Percentiles rank a stretch among this genome's conserved stretches.
These are phyloP conservation scores for Isatis tinctoria DNA, from an alignment of 345 rosid species.

Conservation along the genomic window DNA sequence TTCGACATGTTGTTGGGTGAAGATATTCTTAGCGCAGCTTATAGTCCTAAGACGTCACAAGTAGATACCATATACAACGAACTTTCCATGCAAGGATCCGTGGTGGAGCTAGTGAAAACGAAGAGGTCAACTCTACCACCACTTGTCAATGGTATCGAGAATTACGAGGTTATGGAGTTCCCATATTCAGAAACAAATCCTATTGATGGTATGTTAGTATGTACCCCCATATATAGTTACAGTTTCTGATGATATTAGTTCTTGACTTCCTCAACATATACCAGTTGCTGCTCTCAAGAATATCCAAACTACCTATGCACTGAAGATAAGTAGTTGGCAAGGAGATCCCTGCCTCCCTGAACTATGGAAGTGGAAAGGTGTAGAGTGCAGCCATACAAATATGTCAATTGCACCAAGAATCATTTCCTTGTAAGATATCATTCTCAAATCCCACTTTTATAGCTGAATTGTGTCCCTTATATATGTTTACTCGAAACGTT, in stretches of 20 bases:
- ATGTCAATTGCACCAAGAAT: constrained; percentile 29
- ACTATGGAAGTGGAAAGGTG: not conserved
- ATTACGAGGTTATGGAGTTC: not conserved
- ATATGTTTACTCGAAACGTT: not conserved
- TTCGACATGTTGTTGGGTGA: not conserved
- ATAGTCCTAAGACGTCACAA: not conserved
- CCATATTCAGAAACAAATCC: not conserved
- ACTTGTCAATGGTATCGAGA: not conserved
- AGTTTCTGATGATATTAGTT: not conserved
- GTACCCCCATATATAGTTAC: not conserved
- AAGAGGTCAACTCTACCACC: constrained; percentile 13
- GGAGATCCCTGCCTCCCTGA: constrained; percentile 45
- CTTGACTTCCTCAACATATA: not conserved
- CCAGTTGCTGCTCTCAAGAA: constrained; percentile 32
- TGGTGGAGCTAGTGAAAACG: not conserved
- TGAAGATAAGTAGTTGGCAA: constrained; percentile 33
- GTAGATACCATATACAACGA: not conserved
- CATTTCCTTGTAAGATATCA: constrained; percentile 41
- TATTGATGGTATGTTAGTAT: not conserved
- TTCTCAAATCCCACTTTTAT: not conserved
- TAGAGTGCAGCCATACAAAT: constrained; percentile 28
- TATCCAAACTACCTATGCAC: constrained; percentile 29
- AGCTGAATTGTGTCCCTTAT: not conserved
- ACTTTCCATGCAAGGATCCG: not conserved
- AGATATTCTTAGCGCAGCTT: not conserved